These are phyloP conservation scores for Hortaea werneckii DNA, from an alignment of 2,329 filamentous ascomycete genomes.

Conservation along the genomic window DNA sequence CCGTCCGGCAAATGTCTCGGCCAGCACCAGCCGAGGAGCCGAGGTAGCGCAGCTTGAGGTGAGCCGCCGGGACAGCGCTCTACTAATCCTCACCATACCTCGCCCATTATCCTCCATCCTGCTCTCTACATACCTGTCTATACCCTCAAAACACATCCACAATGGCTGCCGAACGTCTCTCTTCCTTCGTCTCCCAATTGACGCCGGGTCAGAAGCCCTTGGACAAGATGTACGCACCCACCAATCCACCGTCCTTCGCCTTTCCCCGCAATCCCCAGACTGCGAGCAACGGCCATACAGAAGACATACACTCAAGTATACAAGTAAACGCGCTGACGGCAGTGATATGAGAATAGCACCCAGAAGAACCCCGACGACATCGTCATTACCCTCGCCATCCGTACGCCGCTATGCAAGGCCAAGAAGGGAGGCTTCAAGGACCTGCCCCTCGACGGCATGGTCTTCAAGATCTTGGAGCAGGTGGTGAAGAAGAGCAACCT, in stretches of 20 bases:
- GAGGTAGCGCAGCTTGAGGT: too few species aligned
- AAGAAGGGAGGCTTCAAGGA: conserved; percentile 90
- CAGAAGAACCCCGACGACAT: conserved; percentile 81
- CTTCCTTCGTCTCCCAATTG: conserved; percentile 79
- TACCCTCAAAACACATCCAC: conserved; percentile 13
- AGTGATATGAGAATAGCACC: conserved; percentile 2
- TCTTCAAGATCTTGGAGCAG: conserved; percentile 70
- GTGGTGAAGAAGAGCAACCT: conserved; percentile 27
- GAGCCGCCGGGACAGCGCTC: neutral
- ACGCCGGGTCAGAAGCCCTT: conserved; percentile 59
- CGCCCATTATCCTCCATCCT: neutral
- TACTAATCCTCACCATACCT: neutral
- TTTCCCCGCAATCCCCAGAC: conserved; percentile 38
- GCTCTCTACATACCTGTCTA: neutral
- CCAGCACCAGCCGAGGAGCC: too few species aligned
- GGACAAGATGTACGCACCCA: conserved; percentile 62
- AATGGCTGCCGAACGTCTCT: conserved; percentile 80
- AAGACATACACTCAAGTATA: neutral
- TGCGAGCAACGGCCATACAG: conserved; percentile 25
- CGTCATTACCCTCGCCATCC: conserved; percentile 85
- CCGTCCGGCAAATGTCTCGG: too few species aligned
- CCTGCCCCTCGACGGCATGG: conserved; percentile 74
- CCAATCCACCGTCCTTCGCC: conserved; percentile 27
- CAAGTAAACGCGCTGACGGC: neutral
- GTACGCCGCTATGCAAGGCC: conserved; percentile 81